phyloP scores from a whole-genome alignment of 2,329 filamentous ascomycete genomes.

The Cladosporium sp. region DNA sequence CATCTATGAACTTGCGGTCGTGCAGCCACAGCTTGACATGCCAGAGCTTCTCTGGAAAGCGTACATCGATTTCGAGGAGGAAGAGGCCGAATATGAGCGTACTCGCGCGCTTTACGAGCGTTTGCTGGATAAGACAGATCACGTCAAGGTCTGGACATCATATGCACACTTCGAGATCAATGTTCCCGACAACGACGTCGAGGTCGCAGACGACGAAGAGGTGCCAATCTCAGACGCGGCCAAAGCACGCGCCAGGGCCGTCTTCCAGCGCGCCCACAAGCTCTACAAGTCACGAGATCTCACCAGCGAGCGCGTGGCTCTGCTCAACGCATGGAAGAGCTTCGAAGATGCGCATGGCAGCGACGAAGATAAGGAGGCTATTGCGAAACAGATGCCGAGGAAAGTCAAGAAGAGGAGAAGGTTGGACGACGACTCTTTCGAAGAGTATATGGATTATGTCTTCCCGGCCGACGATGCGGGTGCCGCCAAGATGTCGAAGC shows the following conservation, averaged over 20 bases:
- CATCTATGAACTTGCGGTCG: conserved; percentile 88
- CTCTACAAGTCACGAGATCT: conserved; percentile 86
- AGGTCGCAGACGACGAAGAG: conserved; percentile 55
- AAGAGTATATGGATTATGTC: conserved; percentile 96
- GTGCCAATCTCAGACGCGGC: conserved; percentile 74
- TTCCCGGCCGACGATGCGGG: conserved; percentile 90
- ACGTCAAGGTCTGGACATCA: conserved; percentile 98
- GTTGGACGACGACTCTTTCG: conserved; percentile 88
- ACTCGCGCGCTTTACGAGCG: conserved; percentile 85
- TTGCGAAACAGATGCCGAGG: conserved; percentile 91
- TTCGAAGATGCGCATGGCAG: conserved; percentile 87
- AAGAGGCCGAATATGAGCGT: conserved; percentile 85
- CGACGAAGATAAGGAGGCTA: conserved; percentile 71
- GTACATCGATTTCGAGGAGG: conserved; percentile 98
- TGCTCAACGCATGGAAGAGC: conserved; percentile 88
- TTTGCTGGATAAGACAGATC: conserved; percentile 89
- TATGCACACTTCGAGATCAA: conserved; percentile 99
- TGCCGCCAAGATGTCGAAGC: conserved; percentile 71
- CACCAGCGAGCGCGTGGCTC: conserved; percentile 88
- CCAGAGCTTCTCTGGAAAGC: conserved; percentile 96
- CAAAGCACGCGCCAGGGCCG: conserved; percentile 74
- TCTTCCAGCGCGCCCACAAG: conserved; percentile 85
- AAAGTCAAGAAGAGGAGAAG: conserved; percentile 89
- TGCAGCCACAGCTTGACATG: conserved; percentile 87
- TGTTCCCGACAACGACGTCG: conserved; percentile 72